These are phyloP conservation scores for Crithidia expoeki DNA, from an alignment of 208 protist genomes.

Conservation along the genomic window DNA sequence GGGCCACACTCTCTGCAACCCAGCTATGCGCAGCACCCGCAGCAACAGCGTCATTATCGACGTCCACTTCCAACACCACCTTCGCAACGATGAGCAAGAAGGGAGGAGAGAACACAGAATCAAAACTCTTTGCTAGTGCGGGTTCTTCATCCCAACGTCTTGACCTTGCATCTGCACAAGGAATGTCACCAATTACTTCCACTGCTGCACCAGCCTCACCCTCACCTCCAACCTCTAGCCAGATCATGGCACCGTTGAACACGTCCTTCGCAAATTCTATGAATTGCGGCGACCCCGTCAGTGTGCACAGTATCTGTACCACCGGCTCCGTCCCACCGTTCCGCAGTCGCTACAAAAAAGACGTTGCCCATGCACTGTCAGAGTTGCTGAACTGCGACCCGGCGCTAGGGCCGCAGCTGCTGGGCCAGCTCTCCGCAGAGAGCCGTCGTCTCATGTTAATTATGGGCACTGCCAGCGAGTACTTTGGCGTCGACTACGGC, in stretches of 20 bases:
- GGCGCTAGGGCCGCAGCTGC: constrained; percentile 41
- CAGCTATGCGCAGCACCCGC: too few relatives aligned
- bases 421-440: constrained; percentile 67
- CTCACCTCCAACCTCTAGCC: too few relatives aligned
- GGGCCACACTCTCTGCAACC: too few relatives aligned
- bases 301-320: constrained; percentile 10
- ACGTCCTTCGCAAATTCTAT: not conserved
- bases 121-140: too few relatives aligned
- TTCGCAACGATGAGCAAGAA: too few relatives aligned
- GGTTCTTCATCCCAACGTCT: too few relatives aligned
- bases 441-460: constrained; percentile 77
- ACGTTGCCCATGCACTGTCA: constrained; percentile 52
- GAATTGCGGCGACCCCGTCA: not conserved
- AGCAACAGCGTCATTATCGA: too few relatives aligned
- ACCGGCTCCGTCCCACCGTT: constrained; percentile 34
- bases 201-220: too few relatives aligned
- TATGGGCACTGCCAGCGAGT: constrained; percentile 83
- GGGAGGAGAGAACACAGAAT: too few relatives aligned
- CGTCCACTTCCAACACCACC: too few relatives aligned
- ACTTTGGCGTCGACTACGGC: constrained; percentile 68
- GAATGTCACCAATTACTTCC: too few relatives aligned
- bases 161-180: too few relatives aligned
- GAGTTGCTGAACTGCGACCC: constrained; percentile 63
- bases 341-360: constrained; percentile 54
- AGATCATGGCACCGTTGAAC: not conserved